Evolutionary conservation across 2,329 filamentous ascomycete genomes (phyloP), one percentile per base, ranked within the genome.

Genomic region (Leptoxyphium fumago): DNA sequence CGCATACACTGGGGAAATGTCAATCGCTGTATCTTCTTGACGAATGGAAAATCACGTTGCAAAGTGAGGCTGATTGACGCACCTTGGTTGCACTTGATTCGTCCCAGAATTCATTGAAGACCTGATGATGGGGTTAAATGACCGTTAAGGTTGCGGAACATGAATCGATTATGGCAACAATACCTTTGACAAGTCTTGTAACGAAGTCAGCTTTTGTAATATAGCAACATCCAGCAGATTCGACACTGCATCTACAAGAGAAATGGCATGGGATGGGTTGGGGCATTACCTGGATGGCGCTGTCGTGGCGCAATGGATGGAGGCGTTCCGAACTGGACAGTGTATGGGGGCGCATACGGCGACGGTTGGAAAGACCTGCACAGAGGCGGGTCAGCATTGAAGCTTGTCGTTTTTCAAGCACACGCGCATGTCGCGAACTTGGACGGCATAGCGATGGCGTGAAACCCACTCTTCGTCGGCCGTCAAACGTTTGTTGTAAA

Each of bases 1-100:
- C 69, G 69, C 50, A 66, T 67, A 52, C 68, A 70, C 63, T 68
- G 47, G 40, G 13, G 18, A 13, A 5, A 40, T 11, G 38, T 40
- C 18, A 40, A 26, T 26, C 21, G 21, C 3, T 26, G 21, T 26
- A 26, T 26, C 4, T 26, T 3, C 21, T 26, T 26, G 29, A 38
- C 17, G 10, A 38, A 41, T 17, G 32, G 17, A 26, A 26, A 3
- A 7, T 26, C 21, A 26, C 21, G 21, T 7, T 7, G 7, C 7
- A 26, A 26, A 3, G 21, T 26, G 21, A 26, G 3, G 7, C 7
- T 26, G 21, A 7, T 3, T 26, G 28, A 52, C 52, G 42, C 45
- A 56, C 55, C 49, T 58, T 58, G 30, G 56, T 50, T n/a, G 48
- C 40, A 10, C 44, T 47, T 7, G 47, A 44, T 40, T 57, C 55